These are phyloP conservation scores for Fusarium haematococcum DNA, from an alignment of 2,329 filamentous ascomycete species.

Conservation along the genomic window DNA sequence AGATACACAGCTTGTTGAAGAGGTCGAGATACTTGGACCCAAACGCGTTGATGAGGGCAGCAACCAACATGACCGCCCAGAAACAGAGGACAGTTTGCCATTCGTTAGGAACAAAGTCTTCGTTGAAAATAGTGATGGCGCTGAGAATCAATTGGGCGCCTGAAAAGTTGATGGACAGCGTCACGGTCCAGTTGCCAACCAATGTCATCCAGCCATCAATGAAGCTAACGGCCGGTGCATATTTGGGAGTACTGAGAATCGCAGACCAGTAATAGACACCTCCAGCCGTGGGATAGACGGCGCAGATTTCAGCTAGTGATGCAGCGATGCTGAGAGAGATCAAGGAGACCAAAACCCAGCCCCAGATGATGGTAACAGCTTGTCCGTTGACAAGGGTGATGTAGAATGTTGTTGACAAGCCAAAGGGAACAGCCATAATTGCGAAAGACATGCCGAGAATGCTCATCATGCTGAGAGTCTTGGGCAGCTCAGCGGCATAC, in stretches of 20 bases:
- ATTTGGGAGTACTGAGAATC: slow-evolving; percentile 69
- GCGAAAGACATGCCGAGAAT: slow-evolving; percentile 61
- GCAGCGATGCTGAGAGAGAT: slow-evolving; percentile 80
- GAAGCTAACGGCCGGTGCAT: slow-evolving; percentile 74
- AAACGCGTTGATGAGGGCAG: slow-evolving; percentile 76
- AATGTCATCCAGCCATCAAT: slow-evolving; percentile 80
- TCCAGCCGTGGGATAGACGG: slow-evolving; percentile 69
- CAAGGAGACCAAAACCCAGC: slow-evolving; percentile 70
- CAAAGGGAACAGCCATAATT: slow-evolving; percentile 63
- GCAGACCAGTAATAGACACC: slow-evolving; percentile 81
- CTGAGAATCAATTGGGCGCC: slow-evolving; percentile 76
- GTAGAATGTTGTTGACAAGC: slow-evolving; percentile 59
- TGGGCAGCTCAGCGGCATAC: slow-evolving; percentile 60
- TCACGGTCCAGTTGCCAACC: slow-evolving; percentile 77
- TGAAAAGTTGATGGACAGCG: slow-evolving; percentile 75
- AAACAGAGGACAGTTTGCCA: slow-evolving; percentile 84
- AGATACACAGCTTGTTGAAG: slow-evolving; percentile 77
- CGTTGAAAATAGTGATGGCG: slow-evolving; percentile 72
- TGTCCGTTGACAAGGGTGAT: slow-evolving; percentile 75
- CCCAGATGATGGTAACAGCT: slow-evolving; percentile 78
- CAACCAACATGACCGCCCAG: slow-evolving; percentile 71
- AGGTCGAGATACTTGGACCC: slow-evolving; percentile 66
- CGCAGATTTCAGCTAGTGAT: slow-evolving; percentile 78
- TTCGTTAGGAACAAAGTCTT: slow-evolving; percentile 66
- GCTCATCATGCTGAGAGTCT: slow-evolving; percentile 61